These are phyloP conservation scores for Phytophthora podocarpi DNA, from an alignment of 352 stramenopile species.

Conservation along the genomic window DNA sequence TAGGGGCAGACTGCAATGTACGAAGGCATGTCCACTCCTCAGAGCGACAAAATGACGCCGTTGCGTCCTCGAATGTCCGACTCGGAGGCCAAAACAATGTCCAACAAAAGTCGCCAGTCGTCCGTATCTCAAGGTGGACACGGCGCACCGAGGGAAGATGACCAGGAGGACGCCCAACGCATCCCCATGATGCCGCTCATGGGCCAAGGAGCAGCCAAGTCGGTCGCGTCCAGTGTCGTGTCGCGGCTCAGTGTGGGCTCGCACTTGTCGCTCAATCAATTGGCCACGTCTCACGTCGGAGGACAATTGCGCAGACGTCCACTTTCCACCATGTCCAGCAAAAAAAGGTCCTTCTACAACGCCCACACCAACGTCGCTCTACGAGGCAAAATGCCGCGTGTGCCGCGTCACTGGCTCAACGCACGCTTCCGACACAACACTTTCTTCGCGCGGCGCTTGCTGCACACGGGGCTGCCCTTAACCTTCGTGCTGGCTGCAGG, in stretches of 20 bases:
- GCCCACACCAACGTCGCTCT: conserved; percentile 27
- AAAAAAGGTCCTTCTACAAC: conserved; percentile 66
- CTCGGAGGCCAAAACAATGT: conserved; percentile 28
- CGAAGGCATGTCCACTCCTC: conserved; percentile 37
- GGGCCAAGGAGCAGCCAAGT: conserved; percentile 31
- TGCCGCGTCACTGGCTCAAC: conserved; percentile 63
- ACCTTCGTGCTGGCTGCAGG: conserved; percentile 47
- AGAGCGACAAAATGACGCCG: conserved; percentile 21
- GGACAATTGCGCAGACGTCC: conserved; percentile 30
- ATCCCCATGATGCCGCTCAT: conserved; percentile 39
- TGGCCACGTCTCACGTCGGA: conserved; percentile 13
- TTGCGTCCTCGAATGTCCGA: conserved; percentile 35
- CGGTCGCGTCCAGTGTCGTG: conserved; percentile 21
- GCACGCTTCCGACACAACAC: conserved; percentile 73
- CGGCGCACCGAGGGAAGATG: conserved; percentile 32
- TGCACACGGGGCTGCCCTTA: conserved; percentile 52
- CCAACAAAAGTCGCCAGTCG: conserved; percentile 16
- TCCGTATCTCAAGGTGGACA: conserved; percentile 27
- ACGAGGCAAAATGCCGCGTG: conserved; percentile 50
- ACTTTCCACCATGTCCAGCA: conserved; percentile 32
- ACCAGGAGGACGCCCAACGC: conserved; percentile 34
- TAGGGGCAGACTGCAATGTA: conserved; percentile 32
- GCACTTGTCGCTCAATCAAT: conserved; percentile 30
- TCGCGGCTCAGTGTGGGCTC: conserved; percentile 32
- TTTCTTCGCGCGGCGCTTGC: conserved; percentile 74